Evolutionary conservation across 2,329 filamentous ascomycete species (phyloP).

Genomic region (Fusarium metavorans): DNA sequence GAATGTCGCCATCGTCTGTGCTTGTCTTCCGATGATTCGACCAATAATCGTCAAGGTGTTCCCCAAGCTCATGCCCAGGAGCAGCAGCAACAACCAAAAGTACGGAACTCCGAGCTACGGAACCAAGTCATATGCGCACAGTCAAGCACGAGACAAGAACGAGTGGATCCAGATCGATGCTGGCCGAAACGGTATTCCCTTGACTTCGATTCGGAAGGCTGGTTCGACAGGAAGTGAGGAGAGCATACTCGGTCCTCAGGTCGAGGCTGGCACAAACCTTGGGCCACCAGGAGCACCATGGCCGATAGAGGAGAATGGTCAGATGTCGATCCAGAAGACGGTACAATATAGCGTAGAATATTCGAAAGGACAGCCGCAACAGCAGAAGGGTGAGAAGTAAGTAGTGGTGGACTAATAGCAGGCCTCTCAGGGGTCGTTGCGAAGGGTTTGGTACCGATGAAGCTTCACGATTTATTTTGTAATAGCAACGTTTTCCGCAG

Average conservation of each 20-base stretch:
- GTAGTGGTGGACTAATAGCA: background rate
- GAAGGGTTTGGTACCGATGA: background rate
- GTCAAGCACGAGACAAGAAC: slow-evolving; percentile 32
- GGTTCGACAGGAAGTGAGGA: slow-evolving; percentile 43
- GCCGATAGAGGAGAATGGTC: slow-evolving; percentile 4
- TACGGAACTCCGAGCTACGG: slow-evolving; percentile 29
- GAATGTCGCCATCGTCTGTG: slow-evolving; percentile 54
- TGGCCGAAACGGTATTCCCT: slow-evolving; percentile 32
- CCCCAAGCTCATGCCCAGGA: slow-evolving; percentile 39
- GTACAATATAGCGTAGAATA: slow-evolving; percentile 35
- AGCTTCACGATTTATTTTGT: slow-evolving; percentile 19
- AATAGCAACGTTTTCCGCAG: background rate
- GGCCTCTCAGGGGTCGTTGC: background rate
- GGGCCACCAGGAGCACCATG: background rate
- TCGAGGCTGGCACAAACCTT: slow-evolving; percentile 15
- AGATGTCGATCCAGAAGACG: slow-evolving; percentile 33
- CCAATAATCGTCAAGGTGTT: slow-evolving; percentile 46
- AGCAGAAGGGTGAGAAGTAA: background rate
- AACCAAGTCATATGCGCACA: slow-evolving; percentile 33
- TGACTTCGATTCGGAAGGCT: slow-evolving; percentile 32
- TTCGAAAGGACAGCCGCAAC: slow-evolving; percentile 1
- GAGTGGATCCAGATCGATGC: slow-evolving; percentile 42
- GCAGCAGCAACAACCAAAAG: slow-evolving; percentile 32
- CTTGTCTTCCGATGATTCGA: slow-evolving; percentile 54
- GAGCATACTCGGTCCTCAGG: slow-evolving; percentile 31